These are phyloP conservation scores for Hyaloperonospora brassicae DNA, from an alignment of 352 stramenopile genomes.

Conservation along the genomic window DNA sequence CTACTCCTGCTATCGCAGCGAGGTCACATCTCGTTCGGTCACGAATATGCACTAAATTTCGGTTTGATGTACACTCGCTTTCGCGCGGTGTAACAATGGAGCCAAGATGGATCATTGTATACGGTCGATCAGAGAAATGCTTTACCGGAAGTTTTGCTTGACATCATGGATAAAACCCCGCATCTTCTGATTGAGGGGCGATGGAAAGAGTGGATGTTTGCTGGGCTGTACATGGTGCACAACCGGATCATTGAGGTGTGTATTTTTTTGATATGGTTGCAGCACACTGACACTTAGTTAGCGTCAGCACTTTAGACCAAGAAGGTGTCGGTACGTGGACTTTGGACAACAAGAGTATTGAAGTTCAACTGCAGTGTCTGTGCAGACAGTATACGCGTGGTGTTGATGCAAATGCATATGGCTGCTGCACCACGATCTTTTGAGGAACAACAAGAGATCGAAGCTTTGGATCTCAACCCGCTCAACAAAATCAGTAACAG, in stretches of 20 bases:
- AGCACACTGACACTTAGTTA: constrained; percentile 55
- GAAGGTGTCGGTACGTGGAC: constrained; percentile 48
- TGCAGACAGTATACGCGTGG: constrained; percentile 29
- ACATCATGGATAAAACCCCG: constrained; percentile 81
- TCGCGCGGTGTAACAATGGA: not conserved
- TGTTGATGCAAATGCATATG: constrained; percentile 36
- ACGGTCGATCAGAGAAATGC: constrained; percentile 29
- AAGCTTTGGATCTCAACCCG: constrained; percentile 59
- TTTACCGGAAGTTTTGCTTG: constrained; percentile 64
- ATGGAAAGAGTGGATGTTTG: not conserved
- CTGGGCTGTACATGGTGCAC: not conserved
- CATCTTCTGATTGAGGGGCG: constrained; percentile 53
- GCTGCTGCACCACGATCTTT: constrained; percentile 48
- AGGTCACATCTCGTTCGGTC: constrained; percentile 9
- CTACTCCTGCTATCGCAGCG: not conserved
- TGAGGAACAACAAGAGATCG: constrained; percentile 72
- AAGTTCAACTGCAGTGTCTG: not conserved
- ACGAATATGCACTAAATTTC: constrained; percentile 82
- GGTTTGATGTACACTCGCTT: constrained; percentile 20
- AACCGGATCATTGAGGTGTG: too few species aligned
- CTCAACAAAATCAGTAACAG: constrained; percentile 32
- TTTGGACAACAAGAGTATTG: not conserved
- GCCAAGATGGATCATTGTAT: not conserved
- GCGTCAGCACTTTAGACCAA: constrained; percentile 57
- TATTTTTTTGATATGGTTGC: constrained; percentile 30